These are phyloP conservation scores for Senna siamea DNA, from an alignment of 306 rosid genomes.

Conservation along the genomic window DNA sequence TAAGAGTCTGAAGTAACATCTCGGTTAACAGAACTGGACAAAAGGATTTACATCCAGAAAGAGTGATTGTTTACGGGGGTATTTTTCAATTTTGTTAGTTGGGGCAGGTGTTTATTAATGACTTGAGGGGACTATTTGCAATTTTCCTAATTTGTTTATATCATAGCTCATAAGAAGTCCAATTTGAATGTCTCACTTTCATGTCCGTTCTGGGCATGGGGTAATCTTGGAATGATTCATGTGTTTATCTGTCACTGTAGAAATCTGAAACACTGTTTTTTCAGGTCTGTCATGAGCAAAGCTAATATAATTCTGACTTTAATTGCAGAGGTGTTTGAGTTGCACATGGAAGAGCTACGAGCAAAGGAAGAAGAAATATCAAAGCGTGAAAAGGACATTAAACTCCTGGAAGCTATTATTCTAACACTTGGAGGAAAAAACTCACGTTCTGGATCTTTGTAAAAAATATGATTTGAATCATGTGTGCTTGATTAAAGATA, in stretches of 20 bases:
- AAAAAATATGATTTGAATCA: background rate
- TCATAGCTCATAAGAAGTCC: too few relatives aligned
- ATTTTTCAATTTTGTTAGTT: too few relatives aligned
- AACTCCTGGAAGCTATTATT: constrained; percentile 63
- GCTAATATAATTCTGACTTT: constrained; percentile 26
- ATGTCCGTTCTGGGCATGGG: background rate
- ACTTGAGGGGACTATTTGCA: too few relatives aligned
- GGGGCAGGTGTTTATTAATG: too few relatives aligned
- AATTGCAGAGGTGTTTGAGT: constrained; percentile 76
- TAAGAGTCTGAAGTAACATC: too few relatives aligned
- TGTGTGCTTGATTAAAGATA: background rate
- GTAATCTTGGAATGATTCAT: background rate
- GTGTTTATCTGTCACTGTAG: background rate
- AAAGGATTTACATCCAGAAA: too few relatives aligned
- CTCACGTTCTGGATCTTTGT: constrained; percentile 40
- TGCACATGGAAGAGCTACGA: constrained; percentile 95
- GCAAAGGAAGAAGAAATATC: constrained; percentile 75
- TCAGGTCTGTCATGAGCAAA: constrained; percentile 15
- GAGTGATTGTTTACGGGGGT: too few relatives aligned
- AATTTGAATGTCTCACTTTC: too few relatives aligned
- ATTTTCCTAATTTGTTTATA: too few relatives aligned
- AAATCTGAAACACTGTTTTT: constrained; percentile 1
- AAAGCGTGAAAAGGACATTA: constrained; percentile 82
- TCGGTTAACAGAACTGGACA: too few relatives aligned
- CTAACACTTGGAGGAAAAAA: constrained; percentile 78